A percentile compares a stretch with the other conserved stretches of the same genome.
Conservation (phyloP, 208 protist genomes). For the Trypanosoma vivax region DNA sequence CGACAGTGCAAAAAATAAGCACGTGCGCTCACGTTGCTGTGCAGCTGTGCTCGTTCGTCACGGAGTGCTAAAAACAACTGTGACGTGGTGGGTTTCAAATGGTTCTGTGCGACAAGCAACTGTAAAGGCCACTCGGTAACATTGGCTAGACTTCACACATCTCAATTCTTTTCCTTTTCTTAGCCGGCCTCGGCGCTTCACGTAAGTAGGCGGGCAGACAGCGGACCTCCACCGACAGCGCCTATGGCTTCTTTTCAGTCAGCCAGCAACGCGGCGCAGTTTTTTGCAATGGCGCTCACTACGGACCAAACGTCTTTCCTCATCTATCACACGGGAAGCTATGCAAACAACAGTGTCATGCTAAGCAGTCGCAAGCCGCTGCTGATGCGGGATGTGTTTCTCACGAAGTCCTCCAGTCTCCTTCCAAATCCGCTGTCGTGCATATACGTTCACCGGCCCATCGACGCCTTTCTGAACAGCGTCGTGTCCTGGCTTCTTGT, state of each 20-base stretch:
- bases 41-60: no score
- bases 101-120: no score
- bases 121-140: no score
- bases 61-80: no score
- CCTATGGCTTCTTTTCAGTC: slow-evolving; percentile 15
- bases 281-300: slow-evolving; percentile 62
- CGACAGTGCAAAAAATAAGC: no score
- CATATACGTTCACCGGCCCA: slow-evolving; percentile 48
- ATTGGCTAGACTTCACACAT: no score
- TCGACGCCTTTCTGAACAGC: slow-evolving; percentile 61
- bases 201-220: no score
- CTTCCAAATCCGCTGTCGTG: slow-evolving; percentile 81
- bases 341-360: slow-evolving; percentile 73
- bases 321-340: slow-evolving; percentile 78
- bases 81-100: no score
- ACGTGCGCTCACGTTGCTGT: no score
- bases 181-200: background rate
- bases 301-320: slow-evolving; percentile 68
- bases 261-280: slow-evolving; percentile 27
- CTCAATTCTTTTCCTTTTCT: background rate
- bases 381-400: slow-evolving; percentile 82
- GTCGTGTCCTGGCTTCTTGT: slow-evolving; percentile 43
- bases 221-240: no score
- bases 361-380: slow-evolving; percentile 71
- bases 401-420: slow-evolving; percentile 43